Base-by-base conservation (phyloP, 352 stramenopile species). In the Phytophthora fragariae region DNA sequence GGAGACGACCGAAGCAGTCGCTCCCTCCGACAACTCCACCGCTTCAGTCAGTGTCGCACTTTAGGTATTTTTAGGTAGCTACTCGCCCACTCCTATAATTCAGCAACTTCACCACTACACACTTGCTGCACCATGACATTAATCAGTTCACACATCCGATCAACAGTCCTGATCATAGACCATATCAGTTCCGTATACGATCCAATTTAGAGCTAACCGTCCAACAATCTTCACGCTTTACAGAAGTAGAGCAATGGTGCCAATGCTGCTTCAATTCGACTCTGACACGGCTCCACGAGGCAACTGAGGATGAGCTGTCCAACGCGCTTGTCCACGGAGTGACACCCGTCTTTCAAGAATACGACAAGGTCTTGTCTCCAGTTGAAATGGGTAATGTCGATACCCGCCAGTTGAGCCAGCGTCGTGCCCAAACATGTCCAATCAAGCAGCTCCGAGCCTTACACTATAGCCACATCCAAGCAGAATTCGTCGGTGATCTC, bases 381-480 rank as follows among this genome's bases (percentile, higher is more conserved):
- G 54, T 33, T 5, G 31, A 27, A 46, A 29, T 5, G 4, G 14
- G 7, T 24, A 59, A 60, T 47, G 29, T 60, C 54, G 17, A 60
- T 47, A 60, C 54, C 54, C 15, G 54, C 54, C 54, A 60, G 54
- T 46, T 60, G 54, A 47, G 54, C 54, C 54, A 60, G 44, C 54
- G 54, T 60, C 8, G 54, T 60, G 31, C 54, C 54, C 29, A 60
- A 60, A 60, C 54, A 60, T 31, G 50, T 56, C 50, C 50, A 56
- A 8, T 56, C 50, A 47, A 60, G 29, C 4, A 31, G 27, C 54
- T 60, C 31, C 29, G 54, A 60, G 54, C 31, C 54, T 47, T 31
- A 31, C 17, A 8, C 24, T 33, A 9, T 49, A 60, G 5, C 8
- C 17, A 35, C 55, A 52, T 61, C 31, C 55, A 61, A 49, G 35